Percentiles rank a stretch among this genome's conserved stretches.
These are phyloP conservation scores for Daldinia concentrica DNA, from an alignment of 495 filamentous ascomycete genomes.

Conservation along the genomic window DNA sequence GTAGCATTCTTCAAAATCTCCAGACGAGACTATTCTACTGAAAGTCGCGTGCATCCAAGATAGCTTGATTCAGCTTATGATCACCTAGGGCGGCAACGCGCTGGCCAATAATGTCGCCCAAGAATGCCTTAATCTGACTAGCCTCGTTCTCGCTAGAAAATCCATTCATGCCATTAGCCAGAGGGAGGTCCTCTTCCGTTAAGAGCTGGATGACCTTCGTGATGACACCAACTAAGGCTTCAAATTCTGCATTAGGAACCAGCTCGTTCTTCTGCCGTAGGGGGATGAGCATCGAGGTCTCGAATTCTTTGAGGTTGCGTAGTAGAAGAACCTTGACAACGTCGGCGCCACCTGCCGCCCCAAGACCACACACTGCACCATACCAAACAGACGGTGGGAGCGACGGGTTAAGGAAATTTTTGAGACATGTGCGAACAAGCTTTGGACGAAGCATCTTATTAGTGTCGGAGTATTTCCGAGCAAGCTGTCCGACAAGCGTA, in stretches of 20 bases:
- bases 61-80: conserved; percentile 58
- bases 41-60: conserved; percentile 58
- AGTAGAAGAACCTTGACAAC: conserved; percentile 82
- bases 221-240: conserved; percentile 69
- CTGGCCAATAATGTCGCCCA: conserved; percentile 69
- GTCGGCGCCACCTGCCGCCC: conserved; percentile 77
- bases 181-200: conserved; percentile 17
- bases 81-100: conserved; percentile 63
- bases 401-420: conserved; percentile 84
- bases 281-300: conserved; percentile 70
- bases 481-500: conserved; percentile 76
- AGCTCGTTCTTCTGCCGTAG: conserved; percentile 65
- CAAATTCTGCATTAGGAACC: conserved; percentile 61
- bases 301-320: conserved; percentile 81
- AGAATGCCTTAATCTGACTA: conserved; percentile 61
- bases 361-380: conserved; percentile 82
- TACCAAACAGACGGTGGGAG: conserved; percentile 84
- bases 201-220: conserved; percentile 66
- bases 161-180: conserved; percentile 46
- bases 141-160: conserved; percentile 54
- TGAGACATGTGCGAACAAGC: conserved; percentile 89
- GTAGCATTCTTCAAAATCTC: neutral
- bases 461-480: conserved; percentile 74
- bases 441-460: conserved; percentile 84
- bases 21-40: neutral